Base-by-base conservation (phyloP, 495 filamentous ascomycete species). In the Penicillium mononematosum region DNA sequence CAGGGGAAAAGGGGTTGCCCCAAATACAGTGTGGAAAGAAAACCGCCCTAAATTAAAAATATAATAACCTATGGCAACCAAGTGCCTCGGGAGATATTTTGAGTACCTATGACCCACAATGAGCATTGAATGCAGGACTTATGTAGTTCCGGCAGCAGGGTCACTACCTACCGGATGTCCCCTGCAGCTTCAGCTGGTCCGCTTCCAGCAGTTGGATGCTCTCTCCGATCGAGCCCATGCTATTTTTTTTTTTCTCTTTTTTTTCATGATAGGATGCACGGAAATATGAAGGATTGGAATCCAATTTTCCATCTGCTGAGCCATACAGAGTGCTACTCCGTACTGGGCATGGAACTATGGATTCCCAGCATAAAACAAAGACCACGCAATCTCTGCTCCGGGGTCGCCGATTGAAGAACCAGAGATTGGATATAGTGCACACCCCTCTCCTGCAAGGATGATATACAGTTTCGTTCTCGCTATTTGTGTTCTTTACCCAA, bases 321-420 rank as follows among this genome's bases (percentile, higher is more conserved):
- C n/a, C 19, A 47, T 12, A 29, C 27, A 9, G 27, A 9, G 27
- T 29, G 31, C 5, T 39, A 39, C 36, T 5, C 24, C 24, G 24
- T 25, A 25, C 5, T 3, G 36, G 36, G 36, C 5, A 39, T 17
- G 34, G 31, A 11, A 22, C 47, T 36, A 22, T 8, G 11, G 10
- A 34, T 34, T 4, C 41, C 43, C 19, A 27, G 9, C 45, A 31
- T 20, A 42, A 43, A 24, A 31, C 55, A 32, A 50, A 55, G 50
- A 29, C 51, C 56, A 57, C 59, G 50, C 46, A 65, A 58, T 60
- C 62, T 55, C 46, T 39, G 46, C 27, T 53, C 45, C 47, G 58
- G 52, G 52, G 36, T 16, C 25, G 45, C 44, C 25, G 41, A 43
- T 25, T 48, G n/a, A 43, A 20, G 45, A 45, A 53, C 25, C 12